Conservation (phyloP, 78 protist genomes). For the Dictyostelium firmibasis region DNA sequence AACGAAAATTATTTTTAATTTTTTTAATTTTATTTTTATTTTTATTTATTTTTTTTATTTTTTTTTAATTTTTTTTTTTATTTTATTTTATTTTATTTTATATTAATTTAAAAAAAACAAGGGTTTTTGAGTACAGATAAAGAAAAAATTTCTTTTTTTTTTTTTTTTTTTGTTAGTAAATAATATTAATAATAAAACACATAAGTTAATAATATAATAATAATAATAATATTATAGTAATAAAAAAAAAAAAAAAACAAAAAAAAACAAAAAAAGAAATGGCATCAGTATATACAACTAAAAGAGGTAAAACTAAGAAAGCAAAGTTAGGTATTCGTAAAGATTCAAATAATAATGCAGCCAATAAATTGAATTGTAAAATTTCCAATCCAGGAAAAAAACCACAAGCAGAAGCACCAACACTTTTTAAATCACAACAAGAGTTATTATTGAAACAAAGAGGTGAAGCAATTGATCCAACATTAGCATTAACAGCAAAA, state of each 20-base stretch:
- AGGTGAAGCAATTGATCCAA: background rate
- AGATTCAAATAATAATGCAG: constrained; percentile 57
- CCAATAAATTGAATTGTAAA: constrained; percentile 29
- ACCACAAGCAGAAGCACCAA: constrained; percentile 6
- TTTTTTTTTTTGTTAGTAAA: no score
- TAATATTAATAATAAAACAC: no score
- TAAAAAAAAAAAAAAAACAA: background rate
- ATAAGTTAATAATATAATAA: no score
- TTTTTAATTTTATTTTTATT: no score
- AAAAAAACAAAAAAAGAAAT: background rate
- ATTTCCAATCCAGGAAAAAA: background rate
- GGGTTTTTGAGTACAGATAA: no score
- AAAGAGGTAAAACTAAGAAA: constrained; percentile 68
- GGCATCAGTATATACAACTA: constrained; percentile 76
- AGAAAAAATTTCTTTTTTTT: no score
- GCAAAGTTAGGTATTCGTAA: constrained; percentile 63
- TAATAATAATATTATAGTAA: no score
- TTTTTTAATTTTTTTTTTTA: no score
- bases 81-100: no score
- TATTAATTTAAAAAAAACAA: no score
- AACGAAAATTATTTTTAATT: no score
- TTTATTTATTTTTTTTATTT: no score
- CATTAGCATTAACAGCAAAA: background rate
- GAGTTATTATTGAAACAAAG: background rate
- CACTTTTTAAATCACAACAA: background rate